phyloP scores from a whole-genome alignment of 306 rosid species.

The Cucumis hystrix region DNA sequence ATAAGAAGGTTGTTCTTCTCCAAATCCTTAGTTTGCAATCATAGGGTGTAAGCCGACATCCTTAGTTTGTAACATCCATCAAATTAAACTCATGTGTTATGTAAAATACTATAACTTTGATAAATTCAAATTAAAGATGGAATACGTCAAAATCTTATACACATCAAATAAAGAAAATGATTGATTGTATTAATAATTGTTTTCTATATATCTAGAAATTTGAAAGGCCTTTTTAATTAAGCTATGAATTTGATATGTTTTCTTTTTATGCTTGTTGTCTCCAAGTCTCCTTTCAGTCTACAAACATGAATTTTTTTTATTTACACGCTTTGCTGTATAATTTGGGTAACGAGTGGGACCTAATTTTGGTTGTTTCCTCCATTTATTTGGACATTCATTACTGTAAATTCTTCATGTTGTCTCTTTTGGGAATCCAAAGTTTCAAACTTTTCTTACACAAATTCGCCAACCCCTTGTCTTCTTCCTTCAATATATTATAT shows the following conservation, averaged over 20 bases:
- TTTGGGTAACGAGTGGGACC: slow-evolving; percentile 44
- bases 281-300: slow-evolving; percentile 18
- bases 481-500: neutral
- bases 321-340: slow-evolving; percentile 18
- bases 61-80: no score
- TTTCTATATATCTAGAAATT: no score
- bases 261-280: neutral
- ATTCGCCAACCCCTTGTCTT: neutral
- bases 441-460: neutral
- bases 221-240: neutral
- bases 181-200: no score
- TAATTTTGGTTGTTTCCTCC: neutral
- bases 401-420: neutral
- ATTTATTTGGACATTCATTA: neutral
- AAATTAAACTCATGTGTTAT: no score
- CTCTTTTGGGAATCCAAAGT: neutral
- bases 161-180: no score
- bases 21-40: no score
- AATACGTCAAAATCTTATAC: no score
- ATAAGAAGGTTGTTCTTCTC: no score
- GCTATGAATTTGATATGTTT: neutral
- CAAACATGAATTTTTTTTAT: slow-evolving; percentile 18
- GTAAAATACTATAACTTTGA: no score
- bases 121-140: no score
- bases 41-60: no score